Percentiles rank a stretch among this genome's conserved stretches.
Conservation (phyloP, 768 basidiomycete genomes). For the Coprinellus micaceus region DNA sequence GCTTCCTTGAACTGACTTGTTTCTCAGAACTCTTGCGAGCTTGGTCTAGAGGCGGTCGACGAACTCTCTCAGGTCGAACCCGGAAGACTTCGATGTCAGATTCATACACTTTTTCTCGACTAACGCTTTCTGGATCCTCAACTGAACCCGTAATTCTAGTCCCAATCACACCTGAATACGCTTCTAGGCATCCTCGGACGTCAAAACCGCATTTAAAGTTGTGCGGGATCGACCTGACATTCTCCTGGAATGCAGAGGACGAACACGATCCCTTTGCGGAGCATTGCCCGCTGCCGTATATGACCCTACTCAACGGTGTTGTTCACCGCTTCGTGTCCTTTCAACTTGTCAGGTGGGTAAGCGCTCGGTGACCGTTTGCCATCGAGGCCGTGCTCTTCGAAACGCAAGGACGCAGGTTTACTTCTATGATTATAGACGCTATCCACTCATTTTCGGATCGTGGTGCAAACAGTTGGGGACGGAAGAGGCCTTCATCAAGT, state of each 20-base stretch:
- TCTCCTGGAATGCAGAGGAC: constrained; percentile 28
- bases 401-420: too few species aligned
- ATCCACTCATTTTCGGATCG: constrained; percentile 73
- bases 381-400: too few species aligned
- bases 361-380: constrained; percentile 4
- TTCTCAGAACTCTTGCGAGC: constrained; percentile 52
- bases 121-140: too few species aligned
- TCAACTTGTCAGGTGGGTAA: constrained; percentile 56
- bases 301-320: constrained; percentile 48
- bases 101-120: constrained; percentile 11
- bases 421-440: constrained; percentile 51
- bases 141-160: background rate
- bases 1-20: background rate
- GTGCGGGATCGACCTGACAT: constrained; percentile 32
- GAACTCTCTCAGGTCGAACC: constrained; percentile 43
- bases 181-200: constrained; percentile 4
- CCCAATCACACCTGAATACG: constrained; percentile 4
- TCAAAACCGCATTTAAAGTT: constrained; percentile 31
- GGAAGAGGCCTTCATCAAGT: constrained; percentile 47
- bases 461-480: constrained; percentile 61
- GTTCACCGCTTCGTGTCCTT: constrained; percentile 51
- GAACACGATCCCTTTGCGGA: constrained; percentile 50
- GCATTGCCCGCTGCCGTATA: constrained; percentile 52
- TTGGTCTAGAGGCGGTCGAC: constrained; percentile 61
- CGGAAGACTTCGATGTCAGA: constrained; percentile 29